Conservation (phyloP, 371 early-diverging fungal genomes). For the Batrachochytrium dendrobatidis region DNA sequence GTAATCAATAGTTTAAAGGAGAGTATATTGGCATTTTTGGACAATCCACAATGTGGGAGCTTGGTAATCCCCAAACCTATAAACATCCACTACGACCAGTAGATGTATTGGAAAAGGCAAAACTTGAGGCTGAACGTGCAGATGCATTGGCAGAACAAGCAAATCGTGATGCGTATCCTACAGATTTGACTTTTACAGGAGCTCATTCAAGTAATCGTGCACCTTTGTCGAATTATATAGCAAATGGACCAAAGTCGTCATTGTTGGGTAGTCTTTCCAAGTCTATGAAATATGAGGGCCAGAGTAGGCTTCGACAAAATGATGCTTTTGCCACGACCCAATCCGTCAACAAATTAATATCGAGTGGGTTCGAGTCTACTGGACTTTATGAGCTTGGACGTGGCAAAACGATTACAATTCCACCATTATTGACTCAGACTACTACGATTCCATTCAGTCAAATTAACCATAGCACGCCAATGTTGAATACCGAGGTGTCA, state of each 20-base stretch:
- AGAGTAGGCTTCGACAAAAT: too few species aligned
- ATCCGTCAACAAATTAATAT: too few species aligned
- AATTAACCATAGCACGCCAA: too few species aligned
- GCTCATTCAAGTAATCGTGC: background rate
- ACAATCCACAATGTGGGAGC: slow-evolving; percentile 33
- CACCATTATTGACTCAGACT: too few species aligned
- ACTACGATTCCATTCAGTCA: too few species aligned
- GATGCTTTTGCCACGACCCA: too few species aligned
- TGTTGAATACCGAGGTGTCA: too few species aligned
- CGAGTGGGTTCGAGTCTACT: too few species aligned
- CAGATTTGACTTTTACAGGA: background rate
- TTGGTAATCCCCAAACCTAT: slow-evolving; percentile 19
- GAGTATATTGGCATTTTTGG: slow-evolving; percentile 41
- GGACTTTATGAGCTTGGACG: too few species aligned
- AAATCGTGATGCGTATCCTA: slow-evolving; percentile 1
- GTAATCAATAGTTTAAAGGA: slow-evolving; percentile 20
- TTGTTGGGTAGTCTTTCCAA: background rate
- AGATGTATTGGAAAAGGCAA: slow-evolving; percentile 20
- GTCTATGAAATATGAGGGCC: too few species aligned
- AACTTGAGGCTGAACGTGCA: slow-evolving; percentile 3
- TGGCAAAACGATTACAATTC: too few species aligned
- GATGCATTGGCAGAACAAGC: background rate
- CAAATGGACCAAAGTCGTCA: background rate
- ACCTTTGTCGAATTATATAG: background rate
- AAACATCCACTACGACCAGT: slow-evolving; percentile 19